phyloP scores from a whole-genome alignment of 208 protist species.

The Trypanosoma theileri region DNA sequence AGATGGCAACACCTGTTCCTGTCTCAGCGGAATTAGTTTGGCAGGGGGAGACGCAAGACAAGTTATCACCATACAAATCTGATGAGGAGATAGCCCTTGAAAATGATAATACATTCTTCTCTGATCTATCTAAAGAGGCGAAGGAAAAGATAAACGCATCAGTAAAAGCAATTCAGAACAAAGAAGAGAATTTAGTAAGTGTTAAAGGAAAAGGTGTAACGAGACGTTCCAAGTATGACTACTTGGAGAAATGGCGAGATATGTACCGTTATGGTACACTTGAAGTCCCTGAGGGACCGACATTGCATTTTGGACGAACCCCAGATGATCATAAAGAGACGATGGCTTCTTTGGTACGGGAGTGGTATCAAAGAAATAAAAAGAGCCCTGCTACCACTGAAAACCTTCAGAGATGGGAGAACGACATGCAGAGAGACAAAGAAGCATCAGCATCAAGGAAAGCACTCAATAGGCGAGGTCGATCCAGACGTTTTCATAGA shows the following conservation, averaged over 20 bases:
- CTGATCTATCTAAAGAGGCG: constrained; percentile 48
- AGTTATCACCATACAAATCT: constrained; percentile 79
- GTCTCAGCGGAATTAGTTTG: constrained; percentile 79
- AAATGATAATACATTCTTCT: constrained; percentile 84
- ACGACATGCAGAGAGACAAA: constrained; percentile 34
- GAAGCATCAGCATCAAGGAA: constrained; percentile 40
- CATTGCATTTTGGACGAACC: constrained; percentile 68
- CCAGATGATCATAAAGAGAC: constrained; percentile 78
- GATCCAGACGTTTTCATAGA: constrained; percentile 21
- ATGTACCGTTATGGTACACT: constrained; percentile 91
- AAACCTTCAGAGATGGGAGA: constrained; percentile 43
- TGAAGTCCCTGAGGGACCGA: constrained; percentile 71
- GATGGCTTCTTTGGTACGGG: constrained; percentile 62
- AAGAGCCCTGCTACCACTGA: constrained; percentile 48
- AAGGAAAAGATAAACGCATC: constrained; percentile 46
- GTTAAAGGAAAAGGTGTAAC: constrained; percentile 59
- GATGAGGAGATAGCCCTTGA: constrained; percentile 85
- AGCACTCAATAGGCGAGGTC: constrained; percentile 45
- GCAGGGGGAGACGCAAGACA: constrained; percentile 68
- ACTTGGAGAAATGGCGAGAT: constrained; percentile 88
- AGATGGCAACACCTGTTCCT: constrained; percentile 62
- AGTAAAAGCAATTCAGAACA: constrained; percentile 58
- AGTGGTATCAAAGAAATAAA: constrained; percentile 72
- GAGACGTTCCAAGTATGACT: constrained; percentile 86
- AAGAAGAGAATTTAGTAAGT: constrained; percentile 52